These are phyloP conservation scores for Aspergillus amoenus DNA, from an alignment of 2,329 filamentous ascomycete genomes.

Conservation along the genomic window DNA sequence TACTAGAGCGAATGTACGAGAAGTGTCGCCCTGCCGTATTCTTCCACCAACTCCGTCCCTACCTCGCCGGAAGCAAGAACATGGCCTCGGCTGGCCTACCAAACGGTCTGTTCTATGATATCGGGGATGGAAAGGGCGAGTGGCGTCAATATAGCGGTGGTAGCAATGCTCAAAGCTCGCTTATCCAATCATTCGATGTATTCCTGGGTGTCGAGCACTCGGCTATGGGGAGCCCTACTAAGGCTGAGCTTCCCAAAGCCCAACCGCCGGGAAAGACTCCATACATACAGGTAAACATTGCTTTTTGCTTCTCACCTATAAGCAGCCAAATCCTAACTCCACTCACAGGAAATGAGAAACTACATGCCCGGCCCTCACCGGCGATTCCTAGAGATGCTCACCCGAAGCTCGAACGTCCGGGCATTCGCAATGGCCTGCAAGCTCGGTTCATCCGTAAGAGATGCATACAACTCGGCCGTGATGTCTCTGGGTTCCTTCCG, in stretches of 20 bases:
- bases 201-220: conserved; percentile 52
- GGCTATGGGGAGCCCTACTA: conserved; percentile 32
- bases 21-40: conserved; percentile 50
- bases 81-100: conserved; percentile 54
- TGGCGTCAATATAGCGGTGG: conserved; percentile 55
- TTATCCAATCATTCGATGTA: conserved; percentile 56
- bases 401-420: conserved; percentile 47
- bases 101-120: conserved; percentile 53
- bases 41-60: conserved; percentile 53
- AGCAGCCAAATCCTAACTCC: not conserved
- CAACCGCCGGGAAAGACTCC: conserved; percentile 2
- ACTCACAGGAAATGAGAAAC: conserved; percentile 49
- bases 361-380: conserved; percentile 57
- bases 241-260: conserved; percentile 1
- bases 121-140: conserved; percentile 47
- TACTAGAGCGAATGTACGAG: conserved; percentile 54
- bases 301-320: no score
- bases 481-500: conserved; percentile 48
- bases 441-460: conserved; percentile 35
- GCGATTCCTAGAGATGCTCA: conserved; percentile 51
- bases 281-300: conserved; percentile 10
- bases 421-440: conserved; percentile 40
- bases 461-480: conserved; percentile 49
- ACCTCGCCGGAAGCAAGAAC: conserved; percentile 54
- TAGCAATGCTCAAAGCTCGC: conserved; percentile 56